Base-by-base conservation (phyloP, 805 yeast species). In the Saccharomyces paradoxus region DNA sequence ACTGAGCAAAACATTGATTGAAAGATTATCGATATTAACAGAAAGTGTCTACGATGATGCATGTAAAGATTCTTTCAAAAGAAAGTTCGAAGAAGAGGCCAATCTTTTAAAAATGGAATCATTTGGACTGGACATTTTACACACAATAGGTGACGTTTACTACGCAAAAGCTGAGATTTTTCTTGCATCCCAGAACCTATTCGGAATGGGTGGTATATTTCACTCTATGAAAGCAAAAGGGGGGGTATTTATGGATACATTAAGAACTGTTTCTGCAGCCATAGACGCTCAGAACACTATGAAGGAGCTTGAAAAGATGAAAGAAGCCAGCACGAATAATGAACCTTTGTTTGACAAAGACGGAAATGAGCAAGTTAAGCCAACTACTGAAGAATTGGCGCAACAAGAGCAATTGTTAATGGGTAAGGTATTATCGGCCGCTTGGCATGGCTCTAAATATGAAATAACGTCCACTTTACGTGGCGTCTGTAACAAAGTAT, bases 361-460 rank as follows among this genome's bases (percentile, higher is more conserved):
- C 50, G 79, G 81, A 1, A 81, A 80, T 54, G 82, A 77, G 44
- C 67, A 81, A 14, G 81, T 82, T 2, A 86, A 82, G 56, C 79
- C 79, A n/a, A 69, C 86, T 0, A 75, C 76, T 2, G 87, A 83
- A 59, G 86, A 83, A 53, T 57, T 83, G 26, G 89, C 88, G 2
- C 86, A 84, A 56, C 78, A 83, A 75, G 92, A 87, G 64, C 83
- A 86, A 66, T 75, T 83, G 31, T 71, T 87, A 59, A 83, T 86
- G 77, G 94, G 92, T 22, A 87, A 87, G 67, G 87, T 87, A 21
- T 71, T 87, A 37, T 85, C 87, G 8, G 92, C 91, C 2, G 94
- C 94, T 8, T 87, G 95, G 95, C 82, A 82, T 12, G 89, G 92
- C 0, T 83, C 91, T 12, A 84, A 80, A 63, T 86, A 82, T 65